Conservation (phyloP, 2,329 filamentous ascomycete genomes). For the Botrytis byssoidea region DNA sequence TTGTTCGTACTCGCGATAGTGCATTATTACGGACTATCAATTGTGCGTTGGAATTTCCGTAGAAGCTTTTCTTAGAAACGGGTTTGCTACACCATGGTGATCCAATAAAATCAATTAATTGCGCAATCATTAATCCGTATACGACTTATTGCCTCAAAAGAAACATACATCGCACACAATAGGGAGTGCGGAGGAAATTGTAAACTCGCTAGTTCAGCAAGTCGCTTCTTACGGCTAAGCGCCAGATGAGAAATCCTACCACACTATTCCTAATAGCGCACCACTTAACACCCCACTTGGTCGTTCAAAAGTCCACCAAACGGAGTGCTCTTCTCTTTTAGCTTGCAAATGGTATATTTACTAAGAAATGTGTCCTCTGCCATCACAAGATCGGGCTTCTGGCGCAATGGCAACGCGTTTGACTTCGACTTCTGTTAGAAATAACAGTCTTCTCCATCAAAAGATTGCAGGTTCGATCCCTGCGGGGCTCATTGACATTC, state of each 20-base stretch:
- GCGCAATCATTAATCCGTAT: not conserved
- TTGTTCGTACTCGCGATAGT: not conserved
- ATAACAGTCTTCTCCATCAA: constrained; percentile 1
- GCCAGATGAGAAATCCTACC: not conserved
- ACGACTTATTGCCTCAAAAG: not conserved
- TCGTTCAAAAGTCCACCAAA: not conserved
- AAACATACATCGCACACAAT: not conserved
- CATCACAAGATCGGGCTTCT: not conserved
- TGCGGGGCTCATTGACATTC: not conserved
- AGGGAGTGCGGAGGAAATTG: not conserved
- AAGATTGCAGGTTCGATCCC: constrained; percentile 17
- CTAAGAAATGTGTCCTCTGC: rapidly evolving
- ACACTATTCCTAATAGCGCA: not conserved
- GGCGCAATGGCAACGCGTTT: constrained; percentile 20
- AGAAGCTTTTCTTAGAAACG: not conserved
- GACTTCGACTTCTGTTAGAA: constrained; percentile 14
- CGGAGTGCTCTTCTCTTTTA: not conserved
- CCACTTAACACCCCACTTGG: not conserved
- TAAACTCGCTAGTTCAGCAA: not conserved
- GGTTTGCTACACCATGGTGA: not conserved
- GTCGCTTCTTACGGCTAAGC: not conserved
- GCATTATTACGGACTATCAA: not conserved
- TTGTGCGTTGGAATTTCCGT: not conserved
- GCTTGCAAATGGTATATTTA: not conserved
- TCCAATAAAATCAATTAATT: not conserved